phyloP scores from a whole-genome alignment of 257 asterid species.

The Nicotiana noctiflora region DNA sequence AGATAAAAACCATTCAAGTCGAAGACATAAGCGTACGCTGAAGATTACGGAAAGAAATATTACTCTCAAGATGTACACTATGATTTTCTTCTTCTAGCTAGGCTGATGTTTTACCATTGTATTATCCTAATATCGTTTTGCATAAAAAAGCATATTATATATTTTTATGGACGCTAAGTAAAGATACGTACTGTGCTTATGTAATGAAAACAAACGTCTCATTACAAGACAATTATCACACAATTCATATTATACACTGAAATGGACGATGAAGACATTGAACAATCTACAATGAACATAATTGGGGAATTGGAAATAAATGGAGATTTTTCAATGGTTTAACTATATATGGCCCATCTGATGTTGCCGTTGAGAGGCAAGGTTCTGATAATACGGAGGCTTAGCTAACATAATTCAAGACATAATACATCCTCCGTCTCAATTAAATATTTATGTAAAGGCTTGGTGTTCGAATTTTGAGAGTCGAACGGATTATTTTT shows the following conservation, averaged over 20 bases:
- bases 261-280: background rate
- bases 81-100: background rate
- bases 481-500: no score
- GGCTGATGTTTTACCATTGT: background rate
- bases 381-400: no score
- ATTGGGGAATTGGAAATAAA: background rate
- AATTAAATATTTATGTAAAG: no score
- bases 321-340: background rate
- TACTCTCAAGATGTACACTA: background rate
- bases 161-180: background rate
- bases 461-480: no score
- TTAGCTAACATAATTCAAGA: no score
- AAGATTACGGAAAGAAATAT: background rate
- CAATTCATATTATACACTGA: background rate
- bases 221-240: background rate
- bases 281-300: background rate
- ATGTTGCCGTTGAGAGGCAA: background rate
- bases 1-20: background rate
- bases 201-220: background rate
- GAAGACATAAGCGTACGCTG: background rate
- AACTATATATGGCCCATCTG: background rate
- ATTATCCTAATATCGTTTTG: background rate
- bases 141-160: background rate
- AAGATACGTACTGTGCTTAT: background rate
- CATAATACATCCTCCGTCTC: no score